Percentiles rank a stretch among this genome's conserved stretches.
Conservation (phyloP, 129 eudicot genomes). For the Chrysanthemum makinoi region DNA sequence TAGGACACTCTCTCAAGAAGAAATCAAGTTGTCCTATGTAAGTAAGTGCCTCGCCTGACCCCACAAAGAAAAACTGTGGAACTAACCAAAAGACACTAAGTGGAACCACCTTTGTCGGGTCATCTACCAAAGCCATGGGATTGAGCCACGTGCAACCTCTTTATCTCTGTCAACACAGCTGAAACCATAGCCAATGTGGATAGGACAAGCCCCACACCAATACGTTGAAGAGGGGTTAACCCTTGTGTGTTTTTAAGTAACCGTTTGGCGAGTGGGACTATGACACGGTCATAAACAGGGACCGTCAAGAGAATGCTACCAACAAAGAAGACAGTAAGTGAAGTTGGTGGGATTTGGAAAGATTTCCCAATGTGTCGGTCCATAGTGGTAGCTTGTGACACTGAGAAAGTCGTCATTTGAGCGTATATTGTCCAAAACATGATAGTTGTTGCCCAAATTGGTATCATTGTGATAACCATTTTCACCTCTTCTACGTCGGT, state of each 20-base stretch:
- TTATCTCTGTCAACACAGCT: constrained; percentile 65
- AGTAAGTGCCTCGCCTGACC: constrained; percentile 73
- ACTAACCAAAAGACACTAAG: constrained; percentile 65
- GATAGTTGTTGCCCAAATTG: constrained; percentile 78
- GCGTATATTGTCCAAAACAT: constrained; percentile 87
- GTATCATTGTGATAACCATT: constrained; percentile 67
- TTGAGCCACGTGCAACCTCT: constrained; percentile 41
- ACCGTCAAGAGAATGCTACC: constrained; percentile 68
- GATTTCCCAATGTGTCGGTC: constrained; percentile 64
- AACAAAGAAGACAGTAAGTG: constrained; percentile 72
- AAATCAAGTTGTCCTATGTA: constrained; percentile 86
- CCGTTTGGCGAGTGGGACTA: constrained; percentile 46
- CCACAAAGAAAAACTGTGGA: constrained; percentile 81
- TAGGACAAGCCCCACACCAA: constrained; percentile 56
- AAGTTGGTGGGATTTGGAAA: constrained; percentile 75
- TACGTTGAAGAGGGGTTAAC: constrained; percentile 69
- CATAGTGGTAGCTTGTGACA: constrained; percentile 78
- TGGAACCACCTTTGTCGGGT: constrained; percentile 37
- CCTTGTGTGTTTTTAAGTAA: constrained; percentile 63
- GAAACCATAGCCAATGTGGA: constrained; percentile 64
- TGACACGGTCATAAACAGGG: constrained; percentile 58
- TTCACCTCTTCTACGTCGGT: constrained; percentile 91
- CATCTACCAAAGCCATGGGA: constrained; percentile 42
- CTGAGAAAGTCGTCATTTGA: constrained; percentile 86
- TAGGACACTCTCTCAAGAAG: constrained; percentile 80